phyloP scores from a whole-genome alignment of 345 rosid genomes.

The Lepidium sativum region DNA sequence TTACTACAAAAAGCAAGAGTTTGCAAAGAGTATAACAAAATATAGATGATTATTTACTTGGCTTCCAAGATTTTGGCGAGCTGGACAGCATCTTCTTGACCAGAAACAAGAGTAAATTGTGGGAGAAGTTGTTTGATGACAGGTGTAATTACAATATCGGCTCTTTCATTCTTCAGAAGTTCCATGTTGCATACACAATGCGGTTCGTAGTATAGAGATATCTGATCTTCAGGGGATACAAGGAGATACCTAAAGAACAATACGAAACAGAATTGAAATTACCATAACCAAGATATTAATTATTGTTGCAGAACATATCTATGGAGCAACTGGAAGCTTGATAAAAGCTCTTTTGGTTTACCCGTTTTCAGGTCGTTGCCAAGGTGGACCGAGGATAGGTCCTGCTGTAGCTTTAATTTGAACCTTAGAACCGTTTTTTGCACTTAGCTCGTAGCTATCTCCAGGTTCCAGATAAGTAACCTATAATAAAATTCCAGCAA shows the following conservation, averaged over 20 bases:
- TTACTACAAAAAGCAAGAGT: background rate
- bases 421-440: slow-evolving; percentile 41
- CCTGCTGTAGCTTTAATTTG: slow-evolving; percentile 74
- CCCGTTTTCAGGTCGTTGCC: slow-evolving; percentile 99
- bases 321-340: background rate
- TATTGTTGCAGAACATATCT: background rate
- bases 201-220: slow-evolving; percentile 83
- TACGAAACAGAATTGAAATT: background rate
- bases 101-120: slow-evolving; percentile 72
- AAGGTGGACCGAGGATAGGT: slow-evolving; percentile 92
- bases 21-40: background rate
- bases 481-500: slow-evolving; percentile 29
- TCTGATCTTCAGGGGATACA: slow-evolving; percentile 42
- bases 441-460: slow-evolving; percentile 44
- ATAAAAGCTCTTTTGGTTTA: slow-evolving; percentile 13
- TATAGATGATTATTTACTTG: slow-evolving; percentile 39
- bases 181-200: slow-evolving; percentile 66
- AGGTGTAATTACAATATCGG: slow-evolving; percentile 81
- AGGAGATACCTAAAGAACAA: slow-evolving; percentile 45
- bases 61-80: slow-evolving; percentile 72
- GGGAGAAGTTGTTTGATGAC: slow-evolving; percentile 95
- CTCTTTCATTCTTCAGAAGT: slow-evolving; percentile 49
- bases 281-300: background rate
- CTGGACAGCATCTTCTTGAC: slow-evolving; percentile 91
- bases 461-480: slow-evolving; percentile 78